These are phyloP conservation scores for Omphalotus guepiniiformis DNA, from an alignment of 768 basidiomycete genomes.

Conservation along the genomic window DNA sequence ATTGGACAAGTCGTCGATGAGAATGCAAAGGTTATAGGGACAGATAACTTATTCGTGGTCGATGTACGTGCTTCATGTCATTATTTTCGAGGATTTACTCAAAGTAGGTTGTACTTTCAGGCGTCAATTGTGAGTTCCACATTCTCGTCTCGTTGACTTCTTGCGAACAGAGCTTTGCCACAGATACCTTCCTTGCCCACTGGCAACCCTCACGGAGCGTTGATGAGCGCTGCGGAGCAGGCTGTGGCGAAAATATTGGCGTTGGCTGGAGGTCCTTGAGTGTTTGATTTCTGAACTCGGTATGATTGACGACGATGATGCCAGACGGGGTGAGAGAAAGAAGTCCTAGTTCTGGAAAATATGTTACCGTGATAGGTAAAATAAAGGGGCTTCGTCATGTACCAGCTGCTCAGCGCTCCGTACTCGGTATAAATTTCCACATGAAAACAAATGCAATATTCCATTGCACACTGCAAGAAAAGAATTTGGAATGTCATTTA, in stretches of 20 bases:
- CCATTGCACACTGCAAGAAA: no score
- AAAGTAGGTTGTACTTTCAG: slow-evolving; percentile 13
- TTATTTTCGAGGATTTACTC: background rate
- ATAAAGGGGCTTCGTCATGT: no score
- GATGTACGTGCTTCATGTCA: slow-evolving; percentile 31
- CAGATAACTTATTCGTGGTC: slow-evolving; percentile 50
- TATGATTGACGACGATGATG: background rate
- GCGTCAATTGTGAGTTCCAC: slow-evolving; percentile 29
- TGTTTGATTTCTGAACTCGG: slow-evolving; percentile 13
- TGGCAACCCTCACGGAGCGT: slow-evolving; percentile 52
- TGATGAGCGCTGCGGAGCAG: slow-evolving; percentile 59
- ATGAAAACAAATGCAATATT: no score
- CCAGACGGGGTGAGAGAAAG: background rate
- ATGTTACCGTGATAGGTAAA: background rate
- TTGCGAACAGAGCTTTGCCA: slow-evolving; percentile 4
- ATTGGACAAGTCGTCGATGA: slow-evolving; percentile 53
- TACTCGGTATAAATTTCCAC: no score
- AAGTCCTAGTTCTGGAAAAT: background rate
- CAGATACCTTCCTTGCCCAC: slow-evolving; percentile 50
- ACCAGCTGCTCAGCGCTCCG: no score
- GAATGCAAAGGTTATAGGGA: slow-evolving; percentile 50
- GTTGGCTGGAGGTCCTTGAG: slow-evolving; percentile 46
- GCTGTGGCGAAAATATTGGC: slow-evolving; percentile 53
- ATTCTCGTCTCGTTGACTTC: no score
- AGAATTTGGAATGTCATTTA: no score